Conservation (phyloP, 1,284 basidiomycete species). For the Sanghuangporus baumii region DNA sequence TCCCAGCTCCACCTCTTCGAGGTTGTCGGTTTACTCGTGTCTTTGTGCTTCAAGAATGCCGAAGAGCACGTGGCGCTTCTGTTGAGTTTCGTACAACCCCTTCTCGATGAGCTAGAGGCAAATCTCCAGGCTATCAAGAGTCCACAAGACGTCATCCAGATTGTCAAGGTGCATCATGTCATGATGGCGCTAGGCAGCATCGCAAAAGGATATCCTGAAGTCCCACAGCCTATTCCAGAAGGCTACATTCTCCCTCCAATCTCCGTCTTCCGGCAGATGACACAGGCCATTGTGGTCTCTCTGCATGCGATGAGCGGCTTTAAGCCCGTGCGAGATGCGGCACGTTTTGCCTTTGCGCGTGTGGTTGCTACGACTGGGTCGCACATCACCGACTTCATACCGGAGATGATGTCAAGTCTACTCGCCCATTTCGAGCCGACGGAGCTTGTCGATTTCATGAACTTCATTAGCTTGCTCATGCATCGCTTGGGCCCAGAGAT, state of each 20-base stretch:
- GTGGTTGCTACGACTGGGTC: constrained; percentile 88
- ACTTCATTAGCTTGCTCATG: constrained; percentile 87
- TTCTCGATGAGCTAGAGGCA: constrained; percentile 72
- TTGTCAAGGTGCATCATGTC: constrained; percentile 91
- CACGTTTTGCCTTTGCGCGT: constrained; percentile 91
- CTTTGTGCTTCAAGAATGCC: constrained; percentile 62
- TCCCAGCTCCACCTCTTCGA: constrained; percentile 96
- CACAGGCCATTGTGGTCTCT: constrained; percentile 85
- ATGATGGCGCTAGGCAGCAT: constrained; percentile 95
- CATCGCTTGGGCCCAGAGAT: constrained; percentile 89
- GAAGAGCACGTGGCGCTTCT: constrained; percentile 73
- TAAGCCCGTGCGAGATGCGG: constrained; percentile 89
- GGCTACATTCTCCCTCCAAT: constrained; percentile 71
- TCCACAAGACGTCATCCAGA: constrained; percentile 59
- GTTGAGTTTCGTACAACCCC: constrained; percentile 75
- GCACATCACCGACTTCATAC: constrained; percentile 76
- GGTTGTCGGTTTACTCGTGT: constrained; percentile 81
- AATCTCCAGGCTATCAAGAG: constrained; percentile 61
- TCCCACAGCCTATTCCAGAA: constrained; percentile 61
- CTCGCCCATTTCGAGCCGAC: constrained; percentile 88
- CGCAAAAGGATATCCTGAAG: constrained; percentile 95
- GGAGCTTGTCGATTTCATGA: constrained; percentile 94
- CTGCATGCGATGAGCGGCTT: constrained; percentile 86
- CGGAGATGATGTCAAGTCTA: constrained; percentile 82
- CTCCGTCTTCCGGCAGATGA: constrained; percentile 81